phyloP scores from a whole-genome alignment of 345 rosid genomes.

The Conringia planisiliqua region DNA sequence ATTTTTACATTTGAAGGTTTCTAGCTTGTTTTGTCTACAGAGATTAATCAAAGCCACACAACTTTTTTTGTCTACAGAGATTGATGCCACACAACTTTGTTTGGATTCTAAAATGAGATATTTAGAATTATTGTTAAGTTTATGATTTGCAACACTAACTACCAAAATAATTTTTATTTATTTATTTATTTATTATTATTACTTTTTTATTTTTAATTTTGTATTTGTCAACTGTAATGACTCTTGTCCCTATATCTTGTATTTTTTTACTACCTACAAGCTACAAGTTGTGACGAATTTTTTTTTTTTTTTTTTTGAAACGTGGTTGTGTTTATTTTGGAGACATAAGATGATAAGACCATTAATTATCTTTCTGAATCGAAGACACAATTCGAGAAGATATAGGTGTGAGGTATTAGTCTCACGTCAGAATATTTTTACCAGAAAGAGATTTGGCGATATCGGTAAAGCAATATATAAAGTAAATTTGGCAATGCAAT shows the following conservation, averaged over 20 bases:
- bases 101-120: neutral
- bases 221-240: conserved; percentile 3
- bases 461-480: conserved; percentile 1
- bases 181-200: too few species aligned
- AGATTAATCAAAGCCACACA: too few species aligned
- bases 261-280: neutral
- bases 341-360: neutral
- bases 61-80: neutral
- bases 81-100: neutral
- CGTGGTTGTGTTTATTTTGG: conserved; percentile 2
- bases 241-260: neutral
- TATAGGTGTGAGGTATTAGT: neutral
- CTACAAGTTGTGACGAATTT: neutral
- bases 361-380: conserved; percentile 17
- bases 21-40: too few species aligned
- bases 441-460: conserved; percentile 1
- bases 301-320: neutral
- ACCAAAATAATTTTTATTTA: neutral
- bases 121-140: neutral
- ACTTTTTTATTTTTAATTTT: too few species aligned
- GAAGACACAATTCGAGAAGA: conserved; percentile 25
- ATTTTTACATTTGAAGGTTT: neutral
- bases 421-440: conserved; percentile 11
- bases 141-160: neutral
- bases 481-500: conserved; percentile 10